Evolutionary conservation across 305 asterid species (phyloP), one percentile per base, ranked within the genome.

Genomic region (Fraxinus greggii): DNA sequence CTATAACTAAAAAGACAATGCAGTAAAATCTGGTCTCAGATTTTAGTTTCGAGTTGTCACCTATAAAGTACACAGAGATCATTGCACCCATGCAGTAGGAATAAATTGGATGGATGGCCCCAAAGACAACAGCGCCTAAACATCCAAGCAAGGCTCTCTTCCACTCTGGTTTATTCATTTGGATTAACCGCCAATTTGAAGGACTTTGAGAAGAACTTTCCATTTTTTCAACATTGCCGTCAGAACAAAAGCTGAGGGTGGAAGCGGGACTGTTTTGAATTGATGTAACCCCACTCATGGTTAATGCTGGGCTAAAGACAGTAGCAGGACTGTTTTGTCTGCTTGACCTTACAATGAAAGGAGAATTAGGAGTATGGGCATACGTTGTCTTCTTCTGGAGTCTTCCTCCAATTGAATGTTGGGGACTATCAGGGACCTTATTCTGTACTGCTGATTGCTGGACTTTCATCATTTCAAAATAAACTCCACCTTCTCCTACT

Each of bases 21-120:
- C 91, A 77, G 78, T 88, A 91, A 51, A 86, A 82, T 13, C 77
- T 63, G n/a, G 83, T 83, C 61, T 91, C 88, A 2, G 95, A 89
- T 85, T 88, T 91, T n/a, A 94, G 79, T 31, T 84, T 78, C 4
- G 89, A 77, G 38, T 3, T 81, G 74, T 89, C 85, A 5, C 59
- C 65, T 10, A 78, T 76, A 83, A 92, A 91, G 80, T 78, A 94
- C 8, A 84, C 87, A 8, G 97, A 88, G 17, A 91, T 94, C 9
- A 91, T 83, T 0, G 96, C 86, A 36, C 98, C 98, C 84, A 94
- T 78, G 88, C 85, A 87, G 80, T 88, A 92, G 21, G 97, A 93
- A 80, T 90, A 85, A 19, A 89, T 23, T 0, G 97, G 92, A 80
- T 91, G 96, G 76, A 89, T 84, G 51, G 89, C 86, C 2, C 94